Evolutionary conservation across 495 filamentous ascomycete species (phyloP), one percentile per base, ranked within the genome.

Genomic region (Achaetomiella virescens): DNA sequence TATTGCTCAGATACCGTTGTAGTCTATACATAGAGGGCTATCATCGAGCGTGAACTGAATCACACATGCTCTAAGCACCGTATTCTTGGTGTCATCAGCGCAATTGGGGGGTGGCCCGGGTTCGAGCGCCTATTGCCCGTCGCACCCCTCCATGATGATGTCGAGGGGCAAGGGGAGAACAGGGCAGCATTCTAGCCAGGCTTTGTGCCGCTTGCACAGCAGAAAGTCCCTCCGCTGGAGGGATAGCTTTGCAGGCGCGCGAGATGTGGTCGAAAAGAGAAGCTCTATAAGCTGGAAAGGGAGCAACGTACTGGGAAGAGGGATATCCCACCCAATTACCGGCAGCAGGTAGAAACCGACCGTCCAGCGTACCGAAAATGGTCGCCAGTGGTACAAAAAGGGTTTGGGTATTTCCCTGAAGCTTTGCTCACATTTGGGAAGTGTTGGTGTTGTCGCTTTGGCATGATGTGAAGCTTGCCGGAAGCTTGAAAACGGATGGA

Each of bases 1-100:
- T 1, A 15, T 66, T 65, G 66, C 65, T 95, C 91, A 95, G 91
- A 96, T 95, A 96, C 91, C 91, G 91, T 95, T 95, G 91, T 95
- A 96, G 91, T 95, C 90, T 87, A 79, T 81, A 70, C 79, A 82
- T 81, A 51, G 38, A 72, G 73, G 75, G 78, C 81, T 75, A 78
- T 80, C 90, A 96, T 77, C 66, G 87, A 82, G 81, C 77, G 74
- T 83, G 73, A 76, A 70, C 82, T 84, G 89, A 87, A 69, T 63
- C 25, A 69, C 52, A 84, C 78, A n/a, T 78, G 72, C 68, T 79
- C 81, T 84, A 77, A 74, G 78, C 70, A 70, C 70, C 75, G 71
- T 71, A 67, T 61, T 72, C 6, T 33, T 66, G 63, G 66, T 78
- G 76, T 86, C 84, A 85, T 85, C 84, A 84, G 61, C 69, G 78